phyloP scores from a whole-genome alignment of 768 basidiomycete species.

The Goffeauzyma gilvescens region DNA sequence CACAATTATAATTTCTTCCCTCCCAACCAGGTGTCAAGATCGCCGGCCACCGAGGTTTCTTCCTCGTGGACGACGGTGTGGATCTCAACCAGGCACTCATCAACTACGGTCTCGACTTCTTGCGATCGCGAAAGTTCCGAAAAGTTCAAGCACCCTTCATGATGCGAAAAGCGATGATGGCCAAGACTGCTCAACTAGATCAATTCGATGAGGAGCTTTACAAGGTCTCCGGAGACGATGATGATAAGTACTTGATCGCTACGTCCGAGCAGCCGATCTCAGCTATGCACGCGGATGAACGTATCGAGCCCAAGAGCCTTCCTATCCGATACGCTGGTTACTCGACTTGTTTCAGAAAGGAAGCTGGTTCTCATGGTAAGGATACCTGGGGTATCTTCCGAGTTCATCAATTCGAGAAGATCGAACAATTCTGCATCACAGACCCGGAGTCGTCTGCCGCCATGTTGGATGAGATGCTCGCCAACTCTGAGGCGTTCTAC shows the following conservation, averaged over 20 bases:
- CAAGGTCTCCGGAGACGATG: constrained; percentile 80
- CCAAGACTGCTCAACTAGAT: constrained; percentile 89
- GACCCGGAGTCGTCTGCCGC: constrained; percentile 87
- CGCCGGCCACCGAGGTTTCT: constrained; percentile 88
- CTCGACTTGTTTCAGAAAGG: constrained; percentile 92
- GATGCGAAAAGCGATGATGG: constrained; percentile 96
- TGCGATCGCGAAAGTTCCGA: constrained; percentile 63
- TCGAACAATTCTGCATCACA: constrained; percentile 90
- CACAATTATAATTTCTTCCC: too few relatives aligned
- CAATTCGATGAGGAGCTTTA: constrained; percentile 98
- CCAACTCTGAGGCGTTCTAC: constrained; percentile 80
- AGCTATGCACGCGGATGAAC: constrained; percentile 83
- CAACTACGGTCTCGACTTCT: constrained; percentile 81
- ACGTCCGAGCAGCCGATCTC: constrained; percentile 99
- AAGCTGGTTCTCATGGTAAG: constrained; percentile 88
- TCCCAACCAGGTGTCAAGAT: constrained; percentile 43
- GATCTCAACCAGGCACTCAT: constrained; percentile 95
- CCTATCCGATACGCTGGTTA: constrained; percentile 49
- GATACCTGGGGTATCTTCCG: constrained; percentile 99
- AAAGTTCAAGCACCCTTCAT: constrained; percentile 95
- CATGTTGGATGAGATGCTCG: constrained; percentile 80
- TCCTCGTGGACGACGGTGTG: constrained; percentile 82
- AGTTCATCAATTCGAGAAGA: constrained; percentile 98
- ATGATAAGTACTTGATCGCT: constrained; percentile 97
- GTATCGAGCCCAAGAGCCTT: constrained; percentile 87